Evolutionary conservation across 1,284 basidiomycete genomes (phyloP).

Genomic region (Ceratobasidium sp.): DNA sequence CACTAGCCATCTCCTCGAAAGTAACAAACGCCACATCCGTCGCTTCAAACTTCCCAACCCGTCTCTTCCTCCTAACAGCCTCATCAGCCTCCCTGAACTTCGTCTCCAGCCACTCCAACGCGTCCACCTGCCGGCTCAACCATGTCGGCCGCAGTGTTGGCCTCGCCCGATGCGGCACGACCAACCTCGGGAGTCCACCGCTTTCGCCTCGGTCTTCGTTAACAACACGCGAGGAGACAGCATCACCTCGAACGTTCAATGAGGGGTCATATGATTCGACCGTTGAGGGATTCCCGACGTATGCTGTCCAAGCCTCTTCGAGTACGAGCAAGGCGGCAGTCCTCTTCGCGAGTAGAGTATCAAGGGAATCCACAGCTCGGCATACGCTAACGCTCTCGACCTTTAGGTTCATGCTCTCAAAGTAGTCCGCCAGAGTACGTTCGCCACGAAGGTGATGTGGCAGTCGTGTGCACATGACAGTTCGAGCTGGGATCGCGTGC

Average conservation of each 20-base stretch:
- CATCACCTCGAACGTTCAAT: conserved; percentile 60
- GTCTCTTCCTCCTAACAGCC: conserved; percentile 75
- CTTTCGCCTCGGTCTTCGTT: conserved; percentile 59
- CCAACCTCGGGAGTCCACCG: conserved; percentile 60
- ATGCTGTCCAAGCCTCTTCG: conserved; percentile 88
- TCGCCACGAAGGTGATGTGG: conserved; percentile 88
- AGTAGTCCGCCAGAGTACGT: conserved; percentile 90
- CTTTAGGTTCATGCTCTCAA: conserved; percentile 83
- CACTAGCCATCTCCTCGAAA: conserved; percentile 93
- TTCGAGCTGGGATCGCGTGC: conserved; percentile 93
- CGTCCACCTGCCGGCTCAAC: conserved; percentile 77
- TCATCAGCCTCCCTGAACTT: conserved; percentile 85
- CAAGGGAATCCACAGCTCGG: conserved; percentile 83
- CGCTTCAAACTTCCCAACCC: conserved; percentile 78
- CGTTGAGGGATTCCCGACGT: conserved; percentile 92
- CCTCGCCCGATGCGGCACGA: conserved; percentile 78
- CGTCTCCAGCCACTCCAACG: conserved; percentile 85
- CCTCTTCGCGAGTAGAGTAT: conserved; percentile 78
- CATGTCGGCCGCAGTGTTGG: conserved; percentile 82
- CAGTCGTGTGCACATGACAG: conserved; percentile 88
- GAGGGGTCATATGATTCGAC: conserved; percentile 81
- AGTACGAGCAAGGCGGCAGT: conserved; percentile 83
- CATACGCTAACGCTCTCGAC: conserved; percentile 94
- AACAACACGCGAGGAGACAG: conserved; percentile 66
- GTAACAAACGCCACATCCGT: conserved; percentile 95